phyloP scores from a whole-genome alignment of 2,329 filamentous ascomycete species.

The Fusarium sp. region DNA sequence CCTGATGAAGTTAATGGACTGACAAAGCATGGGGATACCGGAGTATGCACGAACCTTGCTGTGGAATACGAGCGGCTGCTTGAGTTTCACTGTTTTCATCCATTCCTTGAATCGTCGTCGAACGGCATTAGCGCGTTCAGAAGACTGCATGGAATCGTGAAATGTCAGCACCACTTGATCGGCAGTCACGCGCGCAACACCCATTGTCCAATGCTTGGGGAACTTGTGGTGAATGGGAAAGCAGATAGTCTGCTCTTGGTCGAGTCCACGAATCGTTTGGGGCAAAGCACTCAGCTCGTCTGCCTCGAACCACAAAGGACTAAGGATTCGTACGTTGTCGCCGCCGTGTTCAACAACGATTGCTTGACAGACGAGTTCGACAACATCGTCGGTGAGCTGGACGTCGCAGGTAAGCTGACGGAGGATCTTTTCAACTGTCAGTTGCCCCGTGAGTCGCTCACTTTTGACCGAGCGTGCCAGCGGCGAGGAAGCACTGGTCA shows the following conservation, averaged over 20 bases:
- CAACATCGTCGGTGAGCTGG: neutral
- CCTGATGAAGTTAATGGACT: neutral
- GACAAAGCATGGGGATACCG: neutral
- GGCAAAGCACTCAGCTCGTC: neutral
- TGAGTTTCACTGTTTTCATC: neutral
- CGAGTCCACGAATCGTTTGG: neutral
- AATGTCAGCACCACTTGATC: neutral
- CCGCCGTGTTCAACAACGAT: neutral
- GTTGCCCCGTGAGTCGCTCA: neutral
- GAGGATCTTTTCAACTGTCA: neutral
- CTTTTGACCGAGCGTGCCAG: neutral
- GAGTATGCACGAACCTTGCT: neutral
- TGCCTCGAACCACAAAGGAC: conserved; percentile 17
- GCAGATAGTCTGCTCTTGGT: neutral
- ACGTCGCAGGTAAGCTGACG: conserved; percentile 1
- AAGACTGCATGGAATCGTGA: neutral
- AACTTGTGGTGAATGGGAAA: conserved; percentile 10
- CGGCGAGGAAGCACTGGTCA: fast-evolving
- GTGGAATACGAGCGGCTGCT: neutral
- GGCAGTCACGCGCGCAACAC: neutral
- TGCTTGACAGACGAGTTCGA: neutral
- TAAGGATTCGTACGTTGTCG: neutral
- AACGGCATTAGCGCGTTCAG: neutral
- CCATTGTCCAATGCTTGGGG: neutral
- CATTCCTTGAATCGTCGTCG: neutral